phyloP scores from a whole-genome alignment of 768 basidiomycete species.

The Suillus tomentosus region DNA sequence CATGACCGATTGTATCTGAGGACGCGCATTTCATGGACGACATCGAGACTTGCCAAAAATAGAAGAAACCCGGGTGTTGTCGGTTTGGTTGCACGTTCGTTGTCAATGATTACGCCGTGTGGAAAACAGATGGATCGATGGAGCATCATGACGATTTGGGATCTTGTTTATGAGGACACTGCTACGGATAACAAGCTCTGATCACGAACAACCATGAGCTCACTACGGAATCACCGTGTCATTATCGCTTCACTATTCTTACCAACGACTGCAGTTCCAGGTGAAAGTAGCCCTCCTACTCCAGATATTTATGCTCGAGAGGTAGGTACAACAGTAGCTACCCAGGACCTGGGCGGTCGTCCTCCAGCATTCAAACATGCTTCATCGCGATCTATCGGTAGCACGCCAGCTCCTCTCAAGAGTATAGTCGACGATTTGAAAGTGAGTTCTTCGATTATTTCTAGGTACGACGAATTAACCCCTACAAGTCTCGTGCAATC shows the following conservation, averaged over 20 bases:
- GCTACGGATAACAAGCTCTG: not conserved
- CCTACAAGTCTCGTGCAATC: slow-evolving; percentile 39
- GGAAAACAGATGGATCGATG: not conserved
- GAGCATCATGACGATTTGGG: slow-evolving; percentile 3
- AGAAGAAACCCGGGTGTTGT: not conserved
- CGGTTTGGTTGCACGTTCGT: slow-evolving; percentile 2
- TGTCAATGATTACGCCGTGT: not conserved
- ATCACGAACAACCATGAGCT: slow-evolving; percentile 50
- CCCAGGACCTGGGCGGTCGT: slow-evolving; percentile 16
- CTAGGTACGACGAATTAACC: not conserved
- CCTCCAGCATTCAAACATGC: slow-evolving; percentile 23
- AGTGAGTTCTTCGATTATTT: slow-evolving; percentile 34
- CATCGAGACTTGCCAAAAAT: not conserved
- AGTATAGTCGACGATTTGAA: slow-evolving; percentile 85
- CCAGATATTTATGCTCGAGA: slow-evolving; percentile 39
- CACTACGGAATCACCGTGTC: slow-evolving; percentile 71
- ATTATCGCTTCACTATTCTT: slow-evolving; percentile 86
- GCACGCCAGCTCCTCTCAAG: slow-evolving; percentile 42
- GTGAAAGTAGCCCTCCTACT: slow-evolving; percentile 53
- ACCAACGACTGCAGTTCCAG: slow-evolving; percentile 68
- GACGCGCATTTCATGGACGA: too few species aligned
- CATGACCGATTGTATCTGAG: not conserved
- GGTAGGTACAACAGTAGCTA: slow-evolving; percentile 11
- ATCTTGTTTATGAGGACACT: not conserved
- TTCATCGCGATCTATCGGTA: slow-evolving; percentile 23